Conservation (phyloP, 768 basidiomycete species). For the Suillus spraguei region DNA sequence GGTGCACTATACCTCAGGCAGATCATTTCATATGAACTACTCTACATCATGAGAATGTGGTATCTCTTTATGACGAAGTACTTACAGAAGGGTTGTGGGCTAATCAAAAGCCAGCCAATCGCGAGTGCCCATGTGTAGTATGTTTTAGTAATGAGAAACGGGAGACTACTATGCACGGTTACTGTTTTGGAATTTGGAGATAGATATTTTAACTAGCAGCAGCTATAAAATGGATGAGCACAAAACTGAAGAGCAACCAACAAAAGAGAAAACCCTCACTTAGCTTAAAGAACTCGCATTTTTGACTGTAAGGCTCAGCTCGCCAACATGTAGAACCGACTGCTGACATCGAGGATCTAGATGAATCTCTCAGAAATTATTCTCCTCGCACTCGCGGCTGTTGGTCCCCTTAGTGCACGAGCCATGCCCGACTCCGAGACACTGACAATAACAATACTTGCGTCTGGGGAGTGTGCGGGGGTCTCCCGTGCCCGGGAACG, state of each 20-base stretch:
- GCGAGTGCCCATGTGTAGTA: too few species aligned
- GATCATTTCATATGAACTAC: too few species aligned
- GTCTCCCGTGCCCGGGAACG: neutral
- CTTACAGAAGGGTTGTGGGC: too few species aligned
- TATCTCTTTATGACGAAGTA: too few species aligned
- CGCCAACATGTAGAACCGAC: neutral
- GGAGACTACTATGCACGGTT: neutral
- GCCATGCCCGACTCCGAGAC: neutral
- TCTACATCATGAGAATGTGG: too few species aligned
- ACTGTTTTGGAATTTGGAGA: neutral
- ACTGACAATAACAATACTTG: neutral
- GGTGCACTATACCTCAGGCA: too few species aligned
- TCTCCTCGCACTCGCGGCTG: neutral
- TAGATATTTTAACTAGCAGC: neutral
- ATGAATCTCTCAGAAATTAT: neutral
- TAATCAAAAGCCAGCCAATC: too few species aligned
- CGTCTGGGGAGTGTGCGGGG: slow-evolving; percentile 11
- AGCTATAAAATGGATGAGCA: neutral
- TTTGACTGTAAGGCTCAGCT: neutral
- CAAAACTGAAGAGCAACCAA: neutral
- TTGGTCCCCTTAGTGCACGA: neutral
- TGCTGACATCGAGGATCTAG: neutral
- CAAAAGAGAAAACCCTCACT: neutral
- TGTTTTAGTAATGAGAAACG: too few species aligned
- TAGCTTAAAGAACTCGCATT: neutral